phyloP scores from a whole-genome alignment of 495 filamentous ascomycete genomes.

The Penicillium egyptiacum region DNA sequence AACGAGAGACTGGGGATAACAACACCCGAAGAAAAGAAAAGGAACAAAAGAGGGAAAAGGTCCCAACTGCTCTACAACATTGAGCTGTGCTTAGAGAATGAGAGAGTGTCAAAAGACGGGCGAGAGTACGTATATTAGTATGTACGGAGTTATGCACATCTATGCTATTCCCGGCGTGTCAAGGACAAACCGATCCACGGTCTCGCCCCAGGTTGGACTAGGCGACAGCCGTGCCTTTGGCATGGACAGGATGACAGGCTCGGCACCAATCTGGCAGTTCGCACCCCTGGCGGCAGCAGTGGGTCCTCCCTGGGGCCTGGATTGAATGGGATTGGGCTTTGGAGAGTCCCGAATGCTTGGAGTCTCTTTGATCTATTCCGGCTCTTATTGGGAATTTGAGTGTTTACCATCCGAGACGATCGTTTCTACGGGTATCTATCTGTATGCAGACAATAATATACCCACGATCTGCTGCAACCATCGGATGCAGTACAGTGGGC shows the following conservation, averaged over 20 bases:
- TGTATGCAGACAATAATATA: conserved; percentile 6
- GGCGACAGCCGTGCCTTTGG: conserved; percentile 30
- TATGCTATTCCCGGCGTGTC: conserved; percentile 26
- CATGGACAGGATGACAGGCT: conserved; percentile 29
- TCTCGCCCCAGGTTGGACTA: conserved; percentile 22
- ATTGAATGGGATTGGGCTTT: conserved; percentile 12
- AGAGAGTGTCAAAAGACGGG: conserved; percentile 3
- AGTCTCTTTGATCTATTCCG: conserved; percentile 8
- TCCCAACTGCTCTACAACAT: conserved; percentile 30
- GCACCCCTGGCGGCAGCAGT: conserved; percentile 22
- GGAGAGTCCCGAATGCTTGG: conserved; percentile 5
- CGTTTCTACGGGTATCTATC: not conserved
- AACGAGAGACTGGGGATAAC: conserved; percentile 27
- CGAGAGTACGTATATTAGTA: conserved; percentile 27
- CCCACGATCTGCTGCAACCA: conserved; percentile 17
- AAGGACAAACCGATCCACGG: conserved; percentile 25
- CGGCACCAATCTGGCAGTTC: conserved; percentile 19
- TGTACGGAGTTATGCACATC: conserved; percentile 27
- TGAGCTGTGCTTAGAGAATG: conserved; percentile 19
- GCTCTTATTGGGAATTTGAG: conserved; percentile 2
- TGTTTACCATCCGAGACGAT: not conserved
- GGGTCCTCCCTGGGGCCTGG: conserved; percentile 10
- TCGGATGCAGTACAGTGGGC: not conserved
- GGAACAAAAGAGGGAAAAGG: conserved; percentile 23
- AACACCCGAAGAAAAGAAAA: conserved; percentile 26